Evolutionary conservation across 2,329 filamentous ascomycete species (phyloP), one percentile per base, ranked within the genome.

Genomic region (Beauveria rudraprayagi): DNA sequence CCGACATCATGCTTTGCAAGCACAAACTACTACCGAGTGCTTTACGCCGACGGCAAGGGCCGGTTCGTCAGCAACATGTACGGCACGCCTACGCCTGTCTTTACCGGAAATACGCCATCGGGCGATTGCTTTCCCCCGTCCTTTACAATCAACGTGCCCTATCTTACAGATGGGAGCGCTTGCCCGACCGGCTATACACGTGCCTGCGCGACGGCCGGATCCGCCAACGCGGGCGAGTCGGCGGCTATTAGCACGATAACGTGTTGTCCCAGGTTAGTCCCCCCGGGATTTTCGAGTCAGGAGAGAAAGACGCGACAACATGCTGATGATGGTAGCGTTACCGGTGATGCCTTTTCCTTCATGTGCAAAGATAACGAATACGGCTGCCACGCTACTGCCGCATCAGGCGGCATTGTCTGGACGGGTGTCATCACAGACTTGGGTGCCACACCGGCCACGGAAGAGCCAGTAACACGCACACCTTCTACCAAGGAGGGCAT

Each of bases 21-120:
- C 43, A 60, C 58, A 14, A 60, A 60, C 40, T 60, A 60, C 51
- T 60, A 60, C 43, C 58, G 58, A 4, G 61, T 62, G 4, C 30
- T 63, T 24, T 53, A 56, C 28, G 17, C 30, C 6, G 51, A 53
- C 5, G 22, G 24, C 11, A 16, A 22, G 3, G 26, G 5, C 9
- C 37, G 19, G 16, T 60, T 37, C 22, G 37, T 60, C 34, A 63
- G 62, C 46, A 64, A 64, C 41, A 61, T 64, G 50, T 61, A 58
- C 22, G 63, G 63, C 19, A 64, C 63, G 19, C 61, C 63, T 5
- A 64, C 62, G 26, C 63, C 63, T 10, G 62, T 63, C 1, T 52
- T 60, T 8, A 53, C 24, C 9, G 63, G 63, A 24, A 64, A 62
- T 22, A 40, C 56, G 1, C 63, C 63, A 1, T 47, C 52, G 1